These are phyloP conservation scores for Tylopilus subfusipes DNA, from an alignment of 768 basidiomycete species.

Conservation along the genomic window DNA sequence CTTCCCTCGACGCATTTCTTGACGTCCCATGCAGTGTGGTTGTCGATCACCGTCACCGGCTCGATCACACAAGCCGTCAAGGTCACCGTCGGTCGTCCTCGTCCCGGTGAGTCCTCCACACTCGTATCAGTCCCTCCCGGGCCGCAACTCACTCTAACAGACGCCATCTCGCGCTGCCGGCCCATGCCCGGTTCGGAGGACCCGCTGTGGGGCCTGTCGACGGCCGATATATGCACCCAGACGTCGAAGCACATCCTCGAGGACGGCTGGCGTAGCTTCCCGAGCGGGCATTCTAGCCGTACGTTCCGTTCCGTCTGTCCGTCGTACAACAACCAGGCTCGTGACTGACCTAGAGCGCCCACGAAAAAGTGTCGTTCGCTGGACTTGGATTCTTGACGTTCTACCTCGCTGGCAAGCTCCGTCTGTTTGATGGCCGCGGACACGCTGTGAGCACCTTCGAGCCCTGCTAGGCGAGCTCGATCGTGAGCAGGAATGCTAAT, in stretches of 20 bases:
- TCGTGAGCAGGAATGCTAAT: neutral
- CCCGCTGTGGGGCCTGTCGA: constrained; percentile 67
- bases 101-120: constrained; percentile 54
- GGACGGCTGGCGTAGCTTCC: constrained; percentile 90
- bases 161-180: constrained; percentile 47
- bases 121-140: neutral
- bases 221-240: constrained; percentile 73
- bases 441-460: constrained; percentile 48
- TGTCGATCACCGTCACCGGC: constrained; percentile 71
- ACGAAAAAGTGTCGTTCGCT: constrained; percentile 72
- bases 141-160: constrained; percentile 8
- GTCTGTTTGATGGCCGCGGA: constrained; percentile 79
- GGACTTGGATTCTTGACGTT: constrained; percentile 87
- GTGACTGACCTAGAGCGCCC: neutral
- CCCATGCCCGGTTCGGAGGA: constrained; percentile 63
- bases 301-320: constrained; percentile 24
- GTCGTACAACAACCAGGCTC: too few species aligned
- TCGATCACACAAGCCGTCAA: constrained; percentile 80
- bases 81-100: constrained; percentile 81
- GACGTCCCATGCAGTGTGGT: constrained; percentile 45
- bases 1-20: neutral
- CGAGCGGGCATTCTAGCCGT: constrained; percentile 88
- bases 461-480: neutral
- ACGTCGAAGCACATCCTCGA: constrained; percentile 50
- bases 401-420: constrained; percentile 88